These are phyloP conservation scores for Aspergillus ibericus DNA, from an alignment of 2,329 filamentous ascomycete species.

Conservation along the genomic window DNA sequence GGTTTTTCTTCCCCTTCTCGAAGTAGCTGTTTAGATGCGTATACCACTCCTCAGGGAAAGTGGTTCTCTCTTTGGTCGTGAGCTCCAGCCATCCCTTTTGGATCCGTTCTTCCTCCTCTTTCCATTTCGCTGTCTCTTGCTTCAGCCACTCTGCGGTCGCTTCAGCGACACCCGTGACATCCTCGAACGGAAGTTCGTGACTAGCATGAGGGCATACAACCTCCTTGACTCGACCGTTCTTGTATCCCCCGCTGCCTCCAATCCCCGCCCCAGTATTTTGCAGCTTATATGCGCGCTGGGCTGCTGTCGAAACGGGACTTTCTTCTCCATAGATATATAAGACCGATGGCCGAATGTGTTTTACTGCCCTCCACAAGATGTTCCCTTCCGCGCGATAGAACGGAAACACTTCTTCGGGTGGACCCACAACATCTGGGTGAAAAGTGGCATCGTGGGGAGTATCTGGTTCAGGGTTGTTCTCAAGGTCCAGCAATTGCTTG, in stretches of 20 bases:
- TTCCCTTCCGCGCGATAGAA: conserved; percentile 7
- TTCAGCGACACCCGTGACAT: not conserved
- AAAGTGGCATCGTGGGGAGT: not conserved
- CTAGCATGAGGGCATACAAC: not conserved
- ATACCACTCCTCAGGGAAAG: not conserved
- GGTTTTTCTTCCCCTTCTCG: not conserved
- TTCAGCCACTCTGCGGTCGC: not conserved
- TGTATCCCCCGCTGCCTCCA: conserved; percentile 3
- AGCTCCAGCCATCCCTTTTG: not conserved
- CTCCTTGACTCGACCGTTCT: not conserved
- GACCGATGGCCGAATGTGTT: conserved; percentile 3
- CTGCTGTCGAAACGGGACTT: not conserved
- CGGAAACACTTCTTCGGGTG: not conserved
- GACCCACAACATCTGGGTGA: not conserved
- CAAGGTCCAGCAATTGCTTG: not conserved
- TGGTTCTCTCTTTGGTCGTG: not conserved
- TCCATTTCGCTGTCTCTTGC: not conserved
- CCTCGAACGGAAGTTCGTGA: conserved; percentile 7
- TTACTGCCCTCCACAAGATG: not conserved
- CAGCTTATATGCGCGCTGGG: not conserved
- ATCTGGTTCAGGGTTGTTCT: not conserved
- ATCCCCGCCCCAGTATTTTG: conserved; percentile 1
- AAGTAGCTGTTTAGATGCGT: not conserved
- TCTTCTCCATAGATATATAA: conserved; percentile 5
- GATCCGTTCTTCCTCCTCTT: not conserved